These are phyloP conservation scores for Saccharum officinarum DNA, from an alignment of 176 grass and related monocot genomes.

Conservation along the genomic window DNA sequence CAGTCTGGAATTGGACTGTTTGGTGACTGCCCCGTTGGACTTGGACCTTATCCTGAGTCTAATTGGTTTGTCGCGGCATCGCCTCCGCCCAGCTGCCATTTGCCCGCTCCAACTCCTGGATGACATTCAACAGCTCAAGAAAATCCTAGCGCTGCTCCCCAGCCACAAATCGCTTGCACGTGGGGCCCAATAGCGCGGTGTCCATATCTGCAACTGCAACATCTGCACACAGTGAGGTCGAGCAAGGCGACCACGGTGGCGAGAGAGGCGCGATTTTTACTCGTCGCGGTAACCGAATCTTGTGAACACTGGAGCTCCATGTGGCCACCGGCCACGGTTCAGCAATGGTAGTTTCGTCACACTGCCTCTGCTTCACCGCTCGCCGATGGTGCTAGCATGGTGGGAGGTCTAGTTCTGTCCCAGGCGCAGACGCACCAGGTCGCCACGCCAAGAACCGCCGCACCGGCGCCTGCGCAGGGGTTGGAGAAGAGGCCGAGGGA, in stretches of 20 bases:
- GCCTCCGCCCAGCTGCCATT: constrained; percentile 24
- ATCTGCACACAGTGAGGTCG: not conserved
- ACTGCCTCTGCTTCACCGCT: not conserved
- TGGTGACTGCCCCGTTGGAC: constrained; percentile 15
- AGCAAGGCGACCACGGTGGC: not conserved
- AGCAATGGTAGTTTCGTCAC: constrained; percentile 14
- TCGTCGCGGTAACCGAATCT: constrained; percentile 3
- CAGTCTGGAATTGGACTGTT: not conserved
- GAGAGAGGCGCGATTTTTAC: constrained; percentile 24
- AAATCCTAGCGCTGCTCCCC: constrained; percentile 42
- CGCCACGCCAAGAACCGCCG: constrained; percentile 33
- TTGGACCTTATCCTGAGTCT: constrained; percentile 33
- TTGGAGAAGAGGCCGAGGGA: constrained; percentile 33
- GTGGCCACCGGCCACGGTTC: constrained; percentile 11
- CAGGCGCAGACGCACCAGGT: constrained; percentile 44
- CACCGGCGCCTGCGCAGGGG: not conserved
- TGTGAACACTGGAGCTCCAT: constrained; percentile 22
- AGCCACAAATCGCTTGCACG: constrained; percentile 42
- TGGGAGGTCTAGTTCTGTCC: constrained; percentile 51
- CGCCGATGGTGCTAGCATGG: constrained; percentile 48
- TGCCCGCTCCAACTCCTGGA: constrained; percentile 42
- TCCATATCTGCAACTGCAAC: constrained; percentile 14
- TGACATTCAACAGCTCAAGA: constrained; percentile 29
- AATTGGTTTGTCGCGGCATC: constrained; percentile 14
- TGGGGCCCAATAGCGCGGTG: not conserved